These are phyloP conservation scores for Lachancea nothofagi DNA, from an alignment of 805 yeast genomes.

Conservation along the genomic window DNA sequence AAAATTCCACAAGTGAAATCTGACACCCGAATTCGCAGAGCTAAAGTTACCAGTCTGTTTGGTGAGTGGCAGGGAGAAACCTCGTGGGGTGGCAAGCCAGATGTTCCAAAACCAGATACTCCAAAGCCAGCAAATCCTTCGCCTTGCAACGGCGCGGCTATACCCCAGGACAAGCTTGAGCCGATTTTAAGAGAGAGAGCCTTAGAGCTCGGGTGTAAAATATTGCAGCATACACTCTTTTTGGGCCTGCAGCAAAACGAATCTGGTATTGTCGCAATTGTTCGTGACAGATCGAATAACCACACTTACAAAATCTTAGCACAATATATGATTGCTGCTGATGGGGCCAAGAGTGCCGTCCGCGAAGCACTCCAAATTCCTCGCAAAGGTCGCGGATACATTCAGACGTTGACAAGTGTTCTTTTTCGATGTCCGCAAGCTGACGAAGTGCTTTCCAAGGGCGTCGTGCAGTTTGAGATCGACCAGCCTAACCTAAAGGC, in stretches of 20 bases:
- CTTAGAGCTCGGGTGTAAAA: not conserved
- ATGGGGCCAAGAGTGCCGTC: slow-evolving; percentile 1
- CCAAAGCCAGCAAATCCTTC: not conserved
- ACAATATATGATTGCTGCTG: slow-evolving; percentile 3
- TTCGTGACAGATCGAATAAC: not conserved
- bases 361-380: not conserved
- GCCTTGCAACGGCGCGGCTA: slow-evolving; percentile 1
- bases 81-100: not conserved
- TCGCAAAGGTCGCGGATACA: not conserved
- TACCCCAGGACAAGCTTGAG: slow-evolving; percentile 1
- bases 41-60: not conserved
- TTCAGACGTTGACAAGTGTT: slow-evolving; percentile 1
- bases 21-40: not conserved
- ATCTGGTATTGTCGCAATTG: not conserved
- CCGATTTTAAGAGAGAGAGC: not conserved
- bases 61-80: not conserved
- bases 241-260: slow-evolving; percentile 1
- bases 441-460: slow-evolving; percentile 1
- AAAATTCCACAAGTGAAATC: not conserved
- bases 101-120: not conserved
- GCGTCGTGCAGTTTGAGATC: not conserved
- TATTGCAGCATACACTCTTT: not conserved
- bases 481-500: slow-evolving; percentile 3
- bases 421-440: slow-evolving; percentile 2
- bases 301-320: slow-evolving; percentile 1